A percentile compares a stretch with the other conserved stretches of the same genome.
phyloP scores from a whole-genome alignment of 805 yeast genomes.

The Myxozyma udenii region DNA sequence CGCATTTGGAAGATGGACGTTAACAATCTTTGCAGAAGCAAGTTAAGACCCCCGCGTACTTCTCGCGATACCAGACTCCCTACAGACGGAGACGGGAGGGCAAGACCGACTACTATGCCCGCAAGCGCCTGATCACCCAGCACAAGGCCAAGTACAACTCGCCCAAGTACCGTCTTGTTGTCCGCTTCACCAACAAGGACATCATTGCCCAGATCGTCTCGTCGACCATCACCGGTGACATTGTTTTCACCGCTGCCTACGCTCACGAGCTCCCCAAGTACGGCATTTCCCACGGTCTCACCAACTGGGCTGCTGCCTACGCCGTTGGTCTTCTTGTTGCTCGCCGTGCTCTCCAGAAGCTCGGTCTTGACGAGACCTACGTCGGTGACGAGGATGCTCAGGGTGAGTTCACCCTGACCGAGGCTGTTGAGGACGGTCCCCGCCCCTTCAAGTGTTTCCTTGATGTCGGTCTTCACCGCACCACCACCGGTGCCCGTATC shows the following conservation, averaged over 20 bases:
- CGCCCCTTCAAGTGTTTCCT: conserved; percentile 99
- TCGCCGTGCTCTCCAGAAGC: conserved; percentile 97
- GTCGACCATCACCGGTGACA: conserved; percentile 94
- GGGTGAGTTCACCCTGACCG: conserved; percentile 98
- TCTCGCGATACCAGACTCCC: conserved; percentile 99
- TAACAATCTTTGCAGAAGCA: conserved; percentile 27
- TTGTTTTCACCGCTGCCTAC: conserved; percentile 96
- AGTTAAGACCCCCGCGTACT: conserved; percentile 86
- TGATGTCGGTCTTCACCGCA: conserved; percentile 99
- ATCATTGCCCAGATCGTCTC: conserved; percentile 97
- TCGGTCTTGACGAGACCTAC: conserved; percentile 98
- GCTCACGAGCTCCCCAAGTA: conserved; percentile 97
- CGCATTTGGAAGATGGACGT: background rate
- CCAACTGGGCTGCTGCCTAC: conserved; percentile 99
- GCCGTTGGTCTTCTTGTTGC: conserved; percentile 98
- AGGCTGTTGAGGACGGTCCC: conserved; percentile 99
- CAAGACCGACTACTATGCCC: conserved; percentile 99
- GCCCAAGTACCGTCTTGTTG: conserved; percentile 99
- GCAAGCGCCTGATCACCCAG: conserved; percentile 99
- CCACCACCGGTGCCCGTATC: conserved; percentile 99
- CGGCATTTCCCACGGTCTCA: conserved; percentile 97
- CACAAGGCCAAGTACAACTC: conserved; percentile 99
- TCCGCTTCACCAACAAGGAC: conserved; percentile 99
- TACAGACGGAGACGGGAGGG: conserved; percentile 99
- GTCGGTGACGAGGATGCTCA: conserved; percentile 98